Base-by-base conservation (phyloP, 225 moss, liverwort and hornwort species). In the Pseudoscleropodium purum region DNA sequence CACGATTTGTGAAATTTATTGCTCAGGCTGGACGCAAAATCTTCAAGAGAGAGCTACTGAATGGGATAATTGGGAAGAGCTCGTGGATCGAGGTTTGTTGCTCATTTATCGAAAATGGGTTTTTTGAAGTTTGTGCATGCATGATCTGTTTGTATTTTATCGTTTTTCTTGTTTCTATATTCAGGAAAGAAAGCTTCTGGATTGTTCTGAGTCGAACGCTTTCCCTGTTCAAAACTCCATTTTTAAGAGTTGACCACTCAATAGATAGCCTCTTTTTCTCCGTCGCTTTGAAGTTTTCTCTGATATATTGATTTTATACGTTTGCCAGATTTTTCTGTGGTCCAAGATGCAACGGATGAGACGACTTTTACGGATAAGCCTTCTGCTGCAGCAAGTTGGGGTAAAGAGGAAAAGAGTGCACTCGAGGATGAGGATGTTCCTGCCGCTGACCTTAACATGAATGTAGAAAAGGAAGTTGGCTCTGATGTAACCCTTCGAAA, bases 41-140 rank as follows among this genome's bases (percentile, higher is more conserved):
- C 92, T 97, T 91, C 96, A 99, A 92, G 97, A 99, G 86, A 94
- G 85, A 84, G 97, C 97, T 60, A 91, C 90, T 88, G 95, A 95
- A 79, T 99, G 99, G 99, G 95, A 95, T 84, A 95, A 96, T 88
- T 97, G 99, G 99, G 95, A 96, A 92, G 96, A 95, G 90, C 95
- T 99, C 85, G 91, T 94, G 84, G 99, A 99, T 89, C 95, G 96
- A 96, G 99, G 99, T 97, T 67, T 64, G 92, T 82, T 89, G 51
- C 63, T 84, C 68, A 41, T 85, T 64, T 63, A 57, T 87, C n/a
- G 54, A 62, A 62, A 70, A 49, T 80, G 68, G 19, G 3, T 5
- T 45, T 66, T 68, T 66, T 45, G 19, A 86, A 60, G 73, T 83
- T 83, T 60, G 41, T 85, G 59, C 37, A 82, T 67, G 26, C 54